A percentile compares a stretch with the other conserved stretches of the same genome.
These are phyloP conservation scores for Rhodomyrtus tomentosa DNA, from an alignment of 345 rosid genomes.

Conservation along the genomic window DNA sequence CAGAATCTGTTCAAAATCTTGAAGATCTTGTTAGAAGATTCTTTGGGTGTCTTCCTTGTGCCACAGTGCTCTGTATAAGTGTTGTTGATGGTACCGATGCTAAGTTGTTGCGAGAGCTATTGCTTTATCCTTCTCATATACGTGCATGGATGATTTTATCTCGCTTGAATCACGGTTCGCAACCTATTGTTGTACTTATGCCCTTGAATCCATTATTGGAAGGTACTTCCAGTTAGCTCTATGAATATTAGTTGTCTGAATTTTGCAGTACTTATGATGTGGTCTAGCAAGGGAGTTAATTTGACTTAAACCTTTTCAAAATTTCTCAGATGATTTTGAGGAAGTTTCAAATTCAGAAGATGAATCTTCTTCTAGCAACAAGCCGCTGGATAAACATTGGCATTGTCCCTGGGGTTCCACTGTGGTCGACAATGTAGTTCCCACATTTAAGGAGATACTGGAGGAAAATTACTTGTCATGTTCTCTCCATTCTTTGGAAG, in stretches of 20 bases:
- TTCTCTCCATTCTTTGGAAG: conserved; percentile 30
- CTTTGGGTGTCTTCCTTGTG: conserved; percentile 47
- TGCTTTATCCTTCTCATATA: conserved; percentile 35
- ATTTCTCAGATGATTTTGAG: conserved; percentile 29
- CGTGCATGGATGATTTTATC: conserved; percentile 71
- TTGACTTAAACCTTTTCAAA: neutral
- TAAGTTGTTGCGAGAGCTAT: conserved; percentile 44
- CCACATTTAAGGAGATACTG: conserved; percentile 63
- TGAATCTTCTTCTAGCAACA: conserved; percentile 12
- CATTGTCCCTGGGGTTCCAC: conserved; percentile 80
- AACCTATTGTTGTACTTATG: conserved; percentile 63
- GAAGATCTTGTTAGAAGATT: conserved; percentile 47
- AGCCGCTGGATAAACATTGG: conserved; percentile 41
- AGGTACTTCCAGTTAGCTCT: conserved; percentile 27
- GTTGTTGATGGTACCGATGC: conserved; percentile 48
- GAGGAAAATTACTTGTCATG: conserved; percentile 65
- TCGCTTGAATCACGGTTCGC: conserved; percentile 41
- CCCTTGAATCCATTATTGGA: conserved; percentile 54
- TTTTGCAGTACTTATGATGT: neutral
- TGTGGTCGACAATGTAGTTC: conserved; percentile 62
- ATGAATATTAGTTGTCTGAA: neutral
- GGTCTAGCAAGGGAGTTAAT: neutral
- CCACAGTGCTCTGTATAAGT: conserved; percentile 62
- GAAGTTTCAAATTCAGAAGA: conserved; percentile 16
- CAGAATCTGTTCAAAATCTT: conserved; percentile 54